Conservation (phyloP, 805 yeast species). For the Yamadazyma olivae region DNA sequence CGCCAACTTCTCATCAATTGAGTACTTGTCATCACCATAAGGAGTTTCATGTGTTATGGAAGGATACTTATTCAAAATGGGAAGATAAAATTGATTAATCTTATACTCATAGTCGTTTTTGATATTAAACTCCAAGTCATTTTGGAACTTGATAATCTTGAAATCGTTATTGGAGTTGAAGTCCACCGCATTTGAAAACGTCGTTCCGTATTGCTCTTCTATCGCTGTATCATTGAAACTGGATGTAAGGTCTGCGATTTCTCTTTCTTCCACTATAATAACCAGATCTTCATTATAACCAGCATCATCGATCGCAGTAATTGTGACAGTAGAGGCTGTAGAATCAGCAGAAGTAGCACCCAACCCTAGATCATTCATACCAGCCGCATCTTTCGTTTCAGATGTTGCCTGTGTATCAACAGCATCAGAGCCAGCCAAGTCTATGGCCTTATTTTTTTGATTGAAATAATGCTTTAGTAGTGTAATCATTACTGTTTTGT, state of each 20-base stretch:
- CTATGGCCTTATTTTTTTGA: too few species aligned
- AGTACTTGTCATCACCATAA: slow-evolving; percentile 2
- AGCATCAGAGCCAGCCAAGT: too few species aligned
- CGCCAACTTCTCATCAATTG: slow-evolving; percentile 11
- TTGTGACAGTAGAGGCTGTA: too few species aligned
- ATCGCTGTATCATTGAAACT: neutral
- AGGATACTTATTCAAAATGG: slow-evolving; percentile 7
- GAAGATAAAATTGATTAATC: slow-evolving; percentile 11
- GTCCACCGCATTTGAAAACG: slow-evolving; percentile 11
- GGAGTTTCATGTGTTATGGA: neutral
- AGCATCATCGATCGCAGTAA: too few species aligned
- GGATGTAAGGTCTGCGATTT: neutral
- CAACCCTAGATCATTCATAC: too few species aligned
- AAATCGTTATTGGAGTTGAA: slow-evolving; percentile 5
- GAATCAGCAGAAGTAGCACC: too few species aligned
- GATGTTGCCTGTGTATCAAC: too few species aligned
- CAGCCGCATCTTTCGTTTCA: too few species aligned
- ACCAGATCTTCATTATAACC: neutral
- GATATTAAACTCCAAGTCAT: slow-evolving; percentile 5
- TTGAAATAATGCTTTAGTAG: too few species aligned
- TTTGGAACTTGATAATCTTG: slow-evolving; percentile 10
- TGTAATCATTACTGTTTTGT: too few species aligned
- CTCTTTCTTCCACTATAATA: neutral
- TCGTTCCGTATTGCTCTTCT: slow-evolving; percentile 13
- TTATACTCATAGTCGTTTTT: slow-evolving; percentile 6